phyloP scores from a whole-genome alignment of 1,284 basidiomycete species.

The Cutaneotrichosporon sp. region DNA sequence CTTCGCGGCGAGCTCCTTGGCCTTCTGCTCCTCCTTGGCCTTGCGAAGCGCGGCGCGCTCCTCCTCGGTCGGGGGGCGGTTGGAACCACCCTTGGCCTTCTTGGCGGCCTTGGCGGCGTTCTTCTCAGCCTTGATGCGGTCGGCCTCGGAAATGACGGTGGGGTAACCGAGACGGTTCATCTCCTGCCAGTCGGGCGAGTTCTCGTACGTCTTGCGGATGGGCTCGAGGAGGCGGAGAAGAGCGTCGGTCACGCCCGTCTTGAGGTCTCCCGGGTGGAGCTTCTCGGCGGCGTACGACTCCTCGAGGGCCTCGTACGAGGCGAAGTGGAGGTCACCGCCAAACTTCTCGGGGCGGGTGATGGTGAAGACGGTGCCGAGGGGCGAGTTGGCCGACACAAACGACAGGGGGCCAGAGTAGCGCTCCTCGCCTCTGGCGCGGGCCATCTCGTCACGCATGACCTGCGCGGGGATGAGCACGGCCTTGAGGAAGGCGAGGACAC shows the following conservation, averaged over 20 bases:
- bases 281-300: constrained; percentile 74
- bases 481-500: constrained; percentile 83
- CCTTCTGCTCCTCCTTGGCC: constrained; percentile 49
- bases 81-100: constrained; percentile 26
- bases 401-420: constrained; percentile 53
- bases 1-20: constrained; percentile 43
- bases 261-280: constrained; percentile 89
- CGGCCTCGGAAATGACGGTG: constrained; percentile 26
- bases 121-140: constrained; percentile 31
- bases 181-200: constrained; percentile 77
- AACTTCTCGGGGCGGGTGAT: constrained; percentile 75
- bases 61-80: constrained; percentile 48
- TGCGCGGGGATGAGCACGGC: constrained; percentile 89
- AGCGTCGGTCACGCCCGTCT: constrained; percentile 74
- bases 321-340: constrained; percentile 81
- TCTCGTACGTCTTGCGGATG: constrained; percentile 74
- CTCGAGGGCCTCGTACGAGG: constrained; percentile 66
- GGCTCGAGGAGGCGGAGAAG: constrained; percentile 79
- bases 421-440: constrained; percentile 39
- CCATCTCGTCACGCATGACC: constrained; percentile 66
- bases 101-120: constrained; percentile 22
- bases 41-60: constrained; percentile 45
- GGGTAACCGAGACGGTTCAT: constrained; percentile 84
- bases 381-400: constrained; percentile 68
- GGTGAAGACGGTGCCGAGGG: constrained; percentile 79